Evolutionary conservation across 2,329 filamentous ascomycete genomes (phyloP).

Genomic region (Magnaporthiopsis rhizophila): DNA sequence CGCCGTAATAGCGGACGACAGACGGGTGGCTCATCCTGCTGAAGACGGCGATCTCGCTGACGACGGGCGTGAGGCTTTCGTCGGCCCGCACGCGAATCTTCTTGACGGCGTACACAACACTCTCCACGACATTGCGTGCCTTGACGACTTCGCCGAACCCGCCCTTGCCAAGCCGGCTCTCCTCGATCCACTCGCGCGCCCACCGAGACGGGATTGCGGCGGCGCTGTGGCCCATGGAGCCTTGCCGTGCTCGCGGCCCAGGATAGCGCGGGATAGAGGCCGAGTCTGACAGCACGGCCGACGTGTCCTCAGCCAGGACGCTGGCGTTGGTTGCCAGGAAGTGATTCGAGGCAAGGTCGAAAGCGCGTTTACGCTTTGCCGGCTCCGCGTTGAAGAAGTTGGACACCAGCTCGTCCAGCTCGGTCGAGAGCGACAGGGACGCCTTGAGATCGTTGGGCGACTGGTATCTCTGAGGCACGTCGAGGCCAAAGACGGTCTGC

Average conservation of each 20-base stretch:
- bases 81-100: slow-evolving; percentile 83
- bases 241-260: slow-evolving; percentile 46
- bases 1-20: slow-evolving; percentile 85
- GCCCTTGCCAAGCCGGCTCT: slow-evolving; percentile 81
- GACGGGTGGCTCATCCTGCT: slow-evolving; percentile 88
- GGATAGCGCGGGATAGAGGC: slow-evolving; percentile 30
- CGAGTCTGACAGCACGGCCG: slow-evolving; percentile 32
- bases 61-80: slow-evolving; percentile 69
- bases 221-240: slow-evolving; percentile 48
- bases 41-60: slow-evolving; percentile 79
- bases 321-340: slow-evolving; percentile 59
- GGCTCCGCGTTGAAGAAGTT: slow-evolving; percentile 81
- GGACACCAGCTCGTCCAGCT: slow-evolving; percentile 70
- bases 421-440: slow-evolving; percentile 61
- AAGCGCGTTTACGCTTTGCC: slow-evolving; percentile 77
- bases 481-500: slow-evolving; percentile 87
- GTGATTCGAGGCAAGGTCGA: slow-evolving; percentile 59
- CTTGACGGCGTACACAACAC: slow-evolving; percentile 91
- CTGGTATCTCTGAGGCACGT: slow-evolving; percentile 66
- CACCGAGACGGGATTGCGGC: slow-evolving; percentile 5
- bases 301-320: slow-evolving; percentile 40
- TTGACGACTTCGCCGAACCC: slow-evolving; percentile 96
- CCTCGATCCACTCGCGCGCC: slow-evolving; percentile 45
- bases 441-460: slow-evolving; percentile 70
- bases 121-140: slow-evolving; percentile 87